Percentiles rank a stretch among this genome's conserved stretches.
Conservation (phyloP, 164 flowering plant genomes). For the Berberis vulgaris region DNA sequence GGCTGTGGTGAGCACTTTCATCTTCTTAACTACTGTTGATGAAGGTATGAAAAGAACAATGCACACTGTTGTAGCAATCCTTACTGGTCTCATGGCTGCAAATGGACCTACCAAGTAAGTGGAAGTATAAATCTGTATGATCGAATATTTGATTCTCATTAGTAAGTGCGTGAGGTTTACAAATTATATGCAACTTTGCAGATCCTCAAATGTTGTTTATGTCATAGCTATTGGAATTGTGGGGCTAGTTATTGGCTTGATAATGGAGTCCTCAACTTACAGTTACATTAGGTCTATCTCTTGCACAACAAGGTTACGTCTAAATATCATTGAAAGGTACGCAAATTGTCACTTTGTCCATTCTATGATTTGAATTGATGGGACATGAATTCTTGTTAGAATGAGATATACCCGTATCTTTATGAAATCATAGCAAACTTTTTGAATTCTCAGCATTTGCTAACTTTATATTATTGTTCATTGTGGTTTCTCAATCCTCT, state of each 20-base stretch:
- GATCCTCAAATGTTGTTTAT: slow-evolving; percentile 62
- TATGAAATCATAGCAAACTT: too few species aligned
- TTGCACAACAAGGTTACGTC: slow-evolving; percentile 24
- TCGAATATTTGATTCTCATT: background rate
- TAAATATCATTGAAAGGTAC: slow-evolving; percentile 38
- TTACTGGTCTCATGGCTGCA: slow-evolving; percentile 78
- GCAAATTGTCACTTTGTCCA: background rate
- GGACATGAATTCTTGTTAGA: too few species aligned
- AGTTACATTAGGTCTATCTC: slow-evolving; percentile 28
- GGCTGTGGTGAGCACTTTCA: slow-evolving; percentile 67
- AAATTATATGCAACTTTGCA: slow-evolving; percentile 20
- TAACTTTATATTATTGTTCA: too few species aligned
- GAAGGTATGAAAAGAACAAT: slow-evolving; percentile 60
- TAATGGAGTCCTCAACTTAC: slow-evolving; percentile 43
- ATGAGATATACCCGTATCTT: too few species aligned
- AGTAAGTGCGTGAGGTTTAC: background rate
- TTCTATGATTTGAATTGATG: background rate
- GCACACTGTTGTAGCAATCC: slow-evolving; percentile 60
- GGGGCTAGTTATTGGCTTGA: slow-evolving; percentile 67
- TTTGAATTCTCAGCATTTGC: too few species aligned
- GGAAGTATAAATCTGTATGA: slow-evolving; percentile 10
- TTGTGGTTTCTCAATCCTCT: too few species aligned
- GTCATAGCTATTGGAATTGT: slow-evolving; percentile 59
- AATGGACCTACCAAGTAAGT: slow-evolving; percentile 77
- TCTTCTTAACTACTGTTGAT: slow-evolving; percentile 47